Conservation (phyloP, 805 yeast genomes). For the Wickerhamiella vanderwaltii region DNA sequence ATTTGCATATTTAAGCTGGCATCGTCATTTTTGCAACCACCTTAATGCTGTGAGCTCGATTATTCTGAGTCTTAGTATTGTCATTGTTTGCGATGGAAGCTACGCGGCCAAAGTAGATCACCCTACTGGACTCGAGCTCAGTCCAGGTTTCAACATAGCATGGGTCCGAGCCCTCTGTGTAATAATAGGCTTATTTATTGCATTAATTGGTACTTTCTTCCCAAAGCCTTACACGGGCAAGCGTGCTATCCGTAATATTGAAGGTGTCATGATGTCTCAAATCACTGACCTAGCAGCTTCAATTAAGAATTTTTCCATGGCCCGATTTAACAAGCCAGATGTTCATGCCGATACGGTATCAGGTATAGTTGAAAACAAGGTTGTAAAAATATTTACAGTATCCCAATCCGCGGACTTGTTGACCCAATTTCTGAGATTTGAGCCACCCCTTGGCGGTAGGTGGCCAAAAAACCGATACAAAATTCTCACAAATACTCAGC, state of each 20-base stretch:
- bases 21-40: slow-evolving; percentile 26
- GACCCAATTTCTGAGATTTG: slow-evolving; percentile 22
- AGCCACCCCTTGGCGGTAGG: slow-evolving; percentile 27
- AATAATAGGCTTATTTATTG: slow-evolving; percentile 24
- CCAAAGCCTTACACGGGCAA: slow-evolving; percentile 27
- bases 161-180: slow-evolving; percentile 29
- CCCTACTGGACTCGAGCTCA: slow-evolving; percentile 18
- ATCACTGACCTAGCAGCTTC: slow-evolving; percentile 25
- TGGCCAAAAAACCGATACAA: slow-evolving; percentile 27
- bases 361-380: slow-evolving; percentile 19
- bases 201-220: slow-evolving; percentile 25
- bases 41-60: slow-evolving; percentile 24
- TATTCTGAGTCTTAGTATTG: slow-evolving; percentile 23
- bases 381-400: slow-evolving; percentile 14
- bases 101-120: slow-evolving; percentile 22
- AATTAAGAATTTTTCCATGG: slow-evolving; percentile 25
- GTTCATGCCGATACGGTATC: slow-evolving; percentile 12
- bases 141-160: slow-evolving; percentile 25
- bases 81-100: slow-evolving; percentile 26
- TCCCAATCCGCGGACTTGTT: slow-evolving; percentile 18
- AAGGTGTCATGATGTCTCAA: slow-evolving; percentile 21
- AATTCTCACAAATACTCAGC: slow-evolving; percentile 20
- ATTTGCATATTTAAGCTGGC: slow-evolving; percentile 22
- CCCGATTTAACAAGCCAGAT: slow-evolving; percentile 18
- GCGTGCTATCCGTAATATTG: slow-evolving; percentile 22